Base-by-base conservation (phyloP, 768 basidiomycete species). In the Rhizopogon rudus region DNA sequence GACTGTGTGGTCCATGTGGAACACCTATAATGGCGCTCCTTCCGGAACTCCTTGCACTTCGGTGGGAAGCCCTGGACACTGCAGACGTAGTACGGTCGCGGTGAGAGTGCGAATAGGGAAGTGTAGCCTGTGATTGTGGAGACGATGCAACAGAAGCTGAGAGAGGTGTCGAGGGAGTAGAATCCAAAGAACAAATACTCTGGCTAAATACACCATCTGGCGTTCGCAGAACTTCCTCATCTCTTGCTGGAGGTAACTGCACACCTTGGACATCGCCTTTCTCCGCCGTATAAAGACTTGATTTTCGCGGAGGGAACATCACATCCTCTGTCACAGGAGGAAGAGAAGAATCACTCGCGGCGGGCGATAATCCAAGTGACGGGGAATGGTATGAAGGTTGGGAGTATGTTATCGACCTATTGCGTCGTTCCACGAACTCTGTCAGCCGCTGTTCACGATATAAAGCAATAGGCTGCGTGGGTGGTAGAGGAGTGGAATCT, bases 401-500 rank as follows among this genome's bases (percentile, higher is more conserved):
- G 40, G 61, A 60, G 63, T 66, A 70, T 10, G 64, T 64, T 28
- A 58, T 60, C 51, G 54, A 59, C 13, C 22, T 31, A 16, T 55
- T 50, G 46, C 61, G 66, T 51, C 56, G 60, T 33, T 63, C 66
- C 5, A 76, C 68, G 42, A 77, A 68, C 40, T 76, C 73, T 8
- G 76, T 69, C n/a, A 77, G 62, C 51, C 78, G 75, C 31, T 77
- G 77, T 58, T 81, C 77, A 13, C 86, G 77, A 52, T 81, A 79
- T 60, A 81, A 81, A 5, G 85, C 83, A 22, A 87, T 79, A 14
- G 82, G 80, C 59, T 87, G 86, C 10, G 81, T 74, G 13, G 83
- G 86, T 0, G 86, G 87, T 0, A 87, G 73, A 3, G 87, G 86
- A 0, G 65, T 71, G 1, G 75, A 64, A 28, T 65, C 62, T 20